A percentile compares a stretch with the other conserved stretches of the same genome.
phyloP scores from a whole-genome alignment of 495 filamentous ascomycete species.

The Neurospora intermedia region DNA sequence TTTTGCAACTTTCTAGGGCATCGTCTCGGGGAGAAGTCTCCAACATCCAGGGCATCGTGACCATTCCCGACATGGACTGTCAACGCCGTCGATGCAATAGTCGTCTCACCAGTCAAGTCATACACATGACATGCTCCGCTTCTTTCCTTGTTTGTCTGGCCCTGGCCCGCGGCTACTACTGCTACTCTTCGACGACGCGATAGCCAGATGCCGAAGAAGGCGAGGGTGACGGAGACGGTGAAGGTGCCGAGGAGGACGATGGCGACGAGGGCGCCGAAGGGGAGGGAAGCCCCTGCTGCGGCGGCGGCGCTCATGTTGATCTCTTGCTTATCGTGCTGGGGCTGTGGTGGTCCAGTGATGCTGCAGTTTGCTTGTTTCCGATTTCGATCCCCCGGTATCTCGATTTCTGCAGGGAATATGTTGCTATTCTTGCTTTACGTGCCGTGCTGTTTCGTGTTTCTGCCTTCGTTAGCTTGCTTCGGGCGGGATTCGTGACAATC shows the following conservation, averaged over 20 bases:
- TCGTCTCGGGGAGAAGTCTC: neutral
- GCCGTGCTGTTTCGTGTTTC: neutral
- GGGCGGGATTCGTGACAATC: neutral
- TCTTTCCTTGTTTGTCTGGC: neutral
- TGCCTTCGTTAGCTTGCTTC: neutral
- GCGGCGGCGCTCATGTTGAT: neutral
- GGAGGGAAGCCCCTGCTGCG: neutral
- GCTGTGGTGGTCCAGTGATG: neutral
- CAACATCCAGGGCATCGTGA: neutral
- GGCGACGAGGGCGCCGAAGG: conserved; percentile 5
- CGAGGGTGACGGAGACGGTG: neutral
- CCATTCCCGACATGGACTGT: neutral
- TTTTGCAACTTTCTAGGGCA: conserved; percentile 2
- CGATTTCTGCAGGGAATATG: neutral
- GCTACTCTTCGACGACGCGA: conserved; percentile 4
- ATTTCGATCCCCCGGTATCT: neutral
- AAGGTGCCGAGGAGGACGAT: conserved; percentile 10
- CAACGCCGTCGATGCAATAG: neutral
- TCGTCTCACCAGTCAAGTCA: neutral
- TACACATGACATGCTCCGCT: neutral
- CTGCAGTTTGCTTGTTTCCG: neutral
- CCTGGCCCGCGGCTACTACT: neutral
- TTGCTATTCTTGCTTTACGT: neutral
- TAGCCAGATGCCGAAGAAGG: conserved; percentile 7
- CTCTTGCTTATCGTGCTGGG: neutral